A percentile compares a stretch with the other conserved stretches of the same genome.
Evolutionary conservation across 2,329 filamentous ascomycete species (phyloP).

Genomic region (Bipolaris gigantea): DNA sequence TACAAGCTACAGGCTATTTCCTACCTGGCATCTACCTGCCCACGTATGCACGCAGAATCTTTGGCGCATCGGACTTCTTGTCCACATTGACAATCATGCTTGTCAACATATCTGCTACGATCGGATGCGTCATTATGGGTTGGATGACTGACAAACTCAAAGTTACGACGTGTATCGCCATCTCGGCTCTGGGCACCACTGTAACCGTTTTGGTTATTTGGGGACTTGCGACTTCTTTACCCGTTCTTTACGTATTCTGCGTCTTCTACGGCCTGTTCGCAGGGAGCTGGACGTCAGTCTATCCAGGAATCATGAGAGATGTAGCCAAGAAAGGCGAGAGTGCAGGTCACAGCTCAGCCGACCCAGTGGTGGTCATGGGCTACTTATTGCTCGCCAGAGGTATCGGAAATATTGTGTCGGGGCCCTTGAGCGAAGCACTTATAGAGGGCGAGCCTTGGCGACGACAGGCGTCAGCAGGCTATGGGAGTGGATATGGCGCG

Average conservation of each 20-base stretch:
- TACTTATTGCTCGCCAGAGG: constrained; percentile 28
- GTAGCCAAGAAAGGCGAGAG: constrained; percentile 26
- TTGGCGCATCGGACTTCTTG: constrained; percentile 20
- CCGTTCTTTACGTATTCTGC: constrained; percentile 36
- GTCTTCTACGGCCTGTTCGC: constrained; percentile 42
- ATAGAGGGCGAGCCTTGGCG: constrained; percentile 18
- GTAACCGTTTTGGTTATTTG: constrained; percentile 46
- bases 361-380: not conserved
- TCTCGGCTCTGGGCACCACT: not conserved
- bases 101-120: constrained; percentile 40
- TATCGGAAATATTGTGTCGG: constrained; percentile 53
- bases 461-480: constrained; percentile 36
- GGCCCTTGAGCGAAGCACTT: constrained; percentile 53
- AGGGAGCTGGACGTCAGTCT: constrained; percentile 31
- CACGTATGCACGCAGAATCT: constrained; percentile 37
- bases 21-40: constrained; percentile 45
- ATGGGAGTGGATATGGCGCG: constrained; percentile 45
- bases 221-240: constrained; percentile 47
- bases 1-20: constrained; percentile 45
- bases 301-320: constrained; percentile 27
- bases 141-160: constrained; percentile 47
- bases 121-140: constrained; percentile 41
- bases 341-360: not conserved
- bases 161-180: constrained; percentile 43
- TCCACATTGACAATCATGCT: constrained; percentile 39